phyloP scores from a whole-genome alignment of 2,329 filamentous ascomycete species.

The Endocalyx cinctus region DNA sequence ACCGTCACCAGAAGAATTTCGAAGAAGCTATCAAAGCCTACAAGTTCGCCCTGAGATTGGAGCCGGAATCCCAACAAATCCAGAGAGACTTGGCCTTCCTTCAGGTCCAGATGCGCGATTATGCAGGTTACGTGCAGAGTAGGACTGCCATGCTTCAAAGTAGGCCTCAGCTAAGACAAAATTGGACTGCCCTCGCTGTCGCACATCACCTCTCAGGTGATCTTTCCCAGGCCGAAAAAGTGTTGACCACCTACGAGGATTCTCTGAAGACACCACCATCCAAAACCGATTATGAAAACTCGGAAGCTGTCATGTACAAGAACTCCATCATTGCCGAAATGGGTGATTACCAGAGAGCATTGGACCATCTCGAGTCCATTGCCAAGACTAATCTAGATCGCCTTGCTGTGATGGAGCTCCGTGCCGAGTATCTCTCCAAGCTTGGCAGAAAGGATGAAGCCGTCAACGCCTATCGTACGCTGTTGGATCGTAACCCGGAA shows the following conservation, averaged over 20 bases:
- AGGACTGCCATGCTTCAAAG: slow-evolving; percentile 82
- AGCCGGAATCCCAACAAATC: slow-evolving; percentile 92
- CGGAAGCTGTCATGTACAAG: slow-evolving; percentile 91
- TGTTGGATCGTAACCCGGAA: slow-evolving; percentile 85
- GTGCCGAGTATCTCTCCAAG: slow-evolving; percentile 77
- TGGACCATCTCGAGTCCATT: slow-evolving; percentile 78
- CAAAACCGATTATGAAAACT: slow-evolving; percentile 82
- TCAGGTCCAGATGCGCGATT: slow-evolving; percentile 96
- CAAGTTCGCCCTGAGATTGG: slow-evolving; percentile 87
- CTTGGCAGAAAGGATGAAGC: slow-evolving; percentile 77
- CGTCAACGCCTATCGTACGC: slow-evolving; percentile 69
- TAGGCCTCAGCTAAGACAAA: slow-evolving; percentile 76
- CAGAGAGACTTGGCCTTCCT: slow-evolving; percentile 88
- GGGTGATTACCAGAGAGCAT: slow-evolving; percentile 74
- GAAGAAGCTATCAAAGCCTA: slow-evolving; percentile 99
- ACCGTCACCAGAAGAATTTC: slow-evolving; percentile 92
- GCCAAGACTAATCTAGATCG: slow-evolving; percentile 78
- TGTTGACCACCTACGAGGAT: slow-evolving; percentile 87
- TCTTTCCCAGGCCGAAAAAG: slow-evolving; percentile 79
- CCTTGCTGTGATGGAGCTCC: slow-evolving; percentile 77
- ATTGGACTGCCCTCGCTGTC: slow-evolving; percentile 96
- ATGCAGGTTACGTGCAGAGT: slow-evolving; percentile 87
- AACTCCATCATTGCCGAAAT: slow-evolving; percentile 90
- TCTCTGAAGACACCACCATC: slow-evolving; percentile 78
- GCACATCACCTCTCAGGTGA: slow-evolving; percentile 90